phyloP scores from a whole-genome alignment of 2,329 filamentous ascomycete species.

The Verticillium tricorpus region DNA sequence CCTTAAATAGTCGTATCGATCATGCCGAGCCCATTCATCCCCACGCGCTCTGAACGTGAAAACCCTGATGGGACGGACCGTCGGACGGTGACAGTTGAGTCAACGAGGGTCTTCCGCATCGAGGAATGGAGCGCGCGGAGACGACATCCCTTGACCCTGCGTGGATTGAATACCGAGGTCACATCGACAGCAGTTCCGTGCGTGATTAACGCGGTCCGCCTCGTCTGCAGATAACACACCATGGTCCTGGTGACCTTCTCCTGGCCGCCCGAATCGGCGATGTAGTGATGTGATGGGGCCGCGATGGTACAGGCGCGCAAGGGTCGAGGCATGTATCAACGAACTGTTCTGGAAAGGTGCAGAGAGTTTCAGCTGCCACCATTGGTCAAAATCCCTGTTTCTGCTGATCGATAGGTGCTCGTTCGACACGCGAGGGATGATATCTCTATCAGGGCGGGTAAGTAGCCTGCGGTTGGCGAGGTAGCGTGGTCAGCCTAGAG shows the following conservation, averaged over 20 bases:
- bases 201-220: not conserved
- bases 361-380: not conserved
- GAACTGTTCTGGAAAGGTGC: not conserved
- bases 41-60: not conserved
- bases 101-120: not conserved
- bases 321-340: not conserved
- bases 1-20: not conserved
- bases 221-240: not conserved
- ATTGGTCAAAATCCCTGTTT: not conserved
- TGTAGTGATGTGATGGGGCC: not conserved
- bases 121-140: not conserved
- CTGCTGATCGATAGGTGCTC: not conserved
- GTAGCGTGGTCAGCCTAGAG: not conserved
- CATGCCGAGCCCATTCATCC: not conserved
- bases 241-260: not conserved
- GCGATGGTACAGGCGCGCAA: not conserved
- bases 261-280: not conserved
- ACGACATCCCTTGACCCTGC: not conserved
- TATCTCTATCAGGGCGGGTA: not conserved
- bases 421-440: not conserved
- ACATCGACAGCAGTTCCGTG: not conserved
- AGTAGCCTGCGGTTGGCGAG: not conserved
- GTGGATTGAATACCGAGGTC: not conserved
- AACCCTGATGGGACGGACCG: not conserved
- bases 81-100: not conserved